Evolutionary conservation across 805 yeast species (phyloP), one percentile per base, ranked within the genome.

Genomic region (Scheffersomyces stipitis): DNA sequence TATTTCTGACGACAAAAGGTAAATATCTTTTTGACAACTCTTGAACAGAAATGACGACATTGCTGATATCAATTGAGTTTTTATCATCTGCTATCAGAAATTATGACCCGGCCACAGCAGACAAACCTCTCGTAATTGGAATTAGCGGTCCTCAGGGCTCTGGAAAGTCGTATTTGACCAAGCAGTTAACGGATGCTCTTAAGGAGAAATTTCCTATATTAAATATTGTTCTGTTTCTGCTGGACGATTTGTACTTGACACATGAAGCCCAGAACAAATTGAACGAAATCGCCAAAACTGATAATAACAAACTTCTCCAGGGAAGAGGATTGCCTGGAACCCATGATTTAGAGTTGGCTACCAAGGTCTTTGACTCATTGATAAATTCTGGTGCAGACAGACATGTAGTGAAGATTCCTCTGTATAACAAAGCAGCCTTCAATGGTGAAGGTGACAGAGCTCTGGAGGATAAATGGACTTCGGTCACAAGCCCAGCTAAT

Each of bases 291-390:
- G 60, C 66, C 3, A 29, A 24, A 8, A 18, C 36, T 41, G 61
- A 66, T 41, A 71, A 61, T 10, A 86, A 86, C 53, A 55, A 61
- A 24, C 62, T 91, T 31, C 51, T 87, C 13, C 75, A 70, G 40
- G 96, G 96, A 3, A 66, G 98, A 17, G 98, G 98, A 0, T 69
- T 86, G 12, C 98, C 98, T 0, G 97, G 97, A 0, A 91, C 98
- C 0, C 99, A 91, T 57, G 97, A 91, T 52, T 51, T 86, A 13
- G 48, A 46, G 1, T 50, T 84, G 10, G 54, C 71, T n/a, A 31
- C 44, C 5, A 46, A 58, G 5, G 57, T 72, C 4, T 45, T 85
- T 27, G 49, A 18, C 35, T 44, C 33, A n/a, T 41, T 62, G 20
- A 53, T 74, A 3, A 41, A 51, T 1, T 26, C 39, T 12, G 27